Evolutionary conservation across 106 monocot genomes (phyloP).

Genomic region (Vanilla planifolia): DNA sequence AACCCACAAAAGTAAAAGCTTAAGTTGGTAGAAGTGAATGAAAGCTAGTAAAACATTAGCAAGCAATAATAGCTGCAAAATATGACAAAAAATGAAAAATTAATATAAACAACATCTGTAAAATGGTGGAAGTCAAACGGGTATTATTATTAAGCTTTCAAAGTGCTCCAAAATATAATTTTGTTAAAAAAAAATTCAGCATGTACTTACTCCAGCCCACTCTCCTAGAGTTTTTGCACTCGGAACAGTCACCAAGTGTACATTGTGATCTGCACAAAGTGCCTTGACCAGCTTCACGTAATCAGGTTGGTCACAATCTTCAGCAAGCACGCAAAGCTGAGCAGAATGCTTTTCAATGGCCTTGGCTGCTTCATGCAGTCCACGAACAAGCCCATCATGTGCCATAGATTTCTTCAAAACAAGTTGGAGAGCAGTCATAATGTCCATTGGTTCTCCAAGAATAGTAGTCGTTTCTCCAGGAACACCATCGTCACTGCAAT

Average conservation of each 20-base stretch:
- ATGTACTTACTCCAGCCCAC: constrained; percentile 50
- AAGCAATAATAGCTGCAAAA: too few relatives aligned
- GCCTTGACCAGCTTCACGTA: constrained; percentile 29
- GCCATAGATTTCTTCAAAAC: constrained; percentile 58
- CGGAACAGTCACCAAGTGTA: constrained; percentile 14
- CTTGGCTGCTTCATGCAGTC: constrained; percentile 63
- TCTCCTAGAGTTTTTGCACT: constrained; percentile 4
- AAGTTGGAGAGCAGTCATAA: constrained; percentile 68
- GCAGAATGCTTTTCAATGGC: constrained; percentile 64
- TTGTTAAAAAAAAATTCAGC: background rate
- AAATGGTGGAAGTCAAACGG: too few relatives aligned
- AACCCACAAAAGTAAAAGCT: too few relatives aligned
- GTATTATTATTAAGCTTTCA: too few relatives aligned
- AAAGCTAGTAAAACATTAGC: too few relatives aligned
- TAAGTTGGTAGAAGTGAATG: too few relatives aligned
- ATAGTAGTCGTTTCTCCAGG: constrained; percentile 22
- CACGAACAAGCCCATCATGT: constrained; percentile 57
- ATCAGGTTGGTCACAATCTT: constrained; percentile 81
- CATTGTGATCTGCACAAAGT: constrained; percentile 16
- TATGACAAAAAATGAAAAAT: too few relatives aligned
- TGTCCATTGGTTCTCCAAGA: constrained; percentile 73
- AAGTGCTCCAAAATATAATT: too few relatives aligned
- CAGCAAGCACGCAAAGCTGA: constrained; percentile 69
- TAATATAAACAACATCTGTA: too few relatives aligned
- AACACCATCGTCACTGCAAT: constrained; percentile 35